Conservation (phyloP, 1,284 basidiomycete species). For the Sporisorium graminicola region DNA sequence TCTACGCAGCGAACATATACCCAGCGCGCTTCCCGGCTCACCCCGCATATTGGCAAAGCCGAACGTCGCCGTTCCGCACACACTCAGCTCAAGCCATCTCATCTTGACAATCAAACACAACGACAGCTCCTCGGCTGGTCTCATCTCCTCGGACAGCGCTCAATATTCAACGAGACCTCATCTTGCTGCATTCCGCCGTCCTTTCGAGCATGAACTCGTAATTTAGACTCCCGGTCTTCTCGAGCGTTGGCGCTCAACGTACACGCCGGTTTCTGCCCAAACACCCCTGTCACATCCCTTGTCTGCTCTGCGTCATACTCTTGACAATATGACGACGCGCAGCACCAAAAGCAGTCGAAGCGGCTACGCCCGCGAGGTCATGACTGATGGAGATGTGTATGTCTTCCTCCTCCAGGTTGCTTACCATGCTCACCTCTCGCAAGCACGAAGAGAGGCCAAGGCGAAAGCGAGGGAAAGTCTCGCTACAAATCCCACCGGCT, state of each 20-base stretch:
- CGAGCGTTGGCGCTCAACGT: not conserved
- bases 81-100: not conserved
- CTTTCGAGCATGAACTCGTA: not conserved
- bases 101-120: slow-evolving; percentile 1
- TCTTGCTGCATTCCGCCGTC: not conserved
- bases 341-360: slow-evolving; percentile 53
- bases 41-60: not conserved
- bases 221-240: not conserved
- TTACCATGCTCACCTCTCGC: slow-evolving; percentile 47
- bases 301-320: not conserved
- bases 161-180: not conserved
- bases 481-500: slow-evolving; percentile 5
- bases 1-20: not conserved
- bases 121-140: not conserved
- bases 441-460: slow-evolving; percentile 36
- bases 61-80: not conserved
- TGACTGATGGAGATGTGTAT: slow-evolving; percentile 68
- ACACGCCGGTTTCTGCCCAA: not conserved
- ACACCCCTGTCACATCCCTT: not conserved
- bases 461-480: slow-evolving; percentile 35
- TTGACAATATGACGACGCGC: slow-evolving; percentile 51
- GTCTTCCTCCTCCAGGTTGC: slow-evolving; percentile 65
- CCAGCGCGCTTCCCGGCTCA: not conserved
- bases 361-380: slow-evolving; percentile 33
- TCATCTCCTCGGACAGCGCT: not conserved